phyloP scores from a whole-genome alignment of 306 rosid species.

The Glycine latifolia region DNA sequence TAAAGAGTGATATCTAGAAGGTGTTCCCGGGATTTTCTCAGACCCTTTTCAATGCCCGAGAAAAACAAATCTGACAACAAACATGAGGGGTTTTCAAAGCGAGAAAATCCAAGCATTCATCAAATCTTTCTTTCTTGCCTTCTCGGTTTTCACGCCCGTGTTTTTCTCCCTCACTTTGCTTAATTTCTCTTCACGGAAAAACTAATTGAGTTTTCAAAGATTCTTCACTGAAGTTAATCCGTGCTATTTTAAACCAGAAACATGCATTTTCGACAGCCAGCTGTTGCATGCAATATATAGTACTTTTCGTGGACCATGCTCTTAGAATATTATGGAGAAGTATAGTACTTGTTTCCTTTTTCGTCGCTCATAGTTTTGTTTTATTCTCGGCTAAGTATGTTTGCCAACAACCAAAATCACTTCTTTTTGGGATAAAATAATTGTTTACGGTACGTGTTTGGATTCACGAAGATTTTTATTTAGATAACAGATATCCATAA shows the following conservation, averaged over 20 bases:
- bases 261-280: conserved; percentile 8
- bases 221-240: conserved; percentile 30
- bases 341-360: background rate
- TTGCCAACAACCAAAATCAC: background rate
- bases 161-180: conserved; percentile 47
- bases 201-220: conserved; percentile 10
- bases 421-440: background rate
- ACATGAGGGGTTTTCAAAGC: conserved; percentile 44
- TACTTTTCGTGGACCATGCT: conserved; percentile 17
- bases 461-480: too few relatives aligned
- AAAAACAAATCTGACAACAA: conserved; percentile 18
- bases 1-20: conserved; percentile 38
- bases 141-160: conserved; percentile 48
- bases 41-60: conserved; percentile 48
- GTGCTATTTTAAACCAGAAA: conserved; percentile 38
- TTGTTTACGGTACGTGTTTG: background rate
- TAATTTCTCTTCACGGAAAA: background rate
- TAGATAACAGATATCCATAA: too few relatives aligned
- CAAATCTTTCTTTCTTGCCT: conserved; percentile 54
- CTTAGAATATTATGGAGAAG: background rate
- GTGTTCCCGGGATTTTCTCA: conserved; percentile 59
- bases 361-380: background rate
- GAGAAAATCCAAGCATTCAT: conserved; percentile 65
- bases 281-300: conserved; percentile 42
- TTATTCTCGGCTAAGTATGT: background rate